phyloP scores from a whole-genome alignment of 148 eudicot genomes.

The Suaeda aralocaspica region DNA sequence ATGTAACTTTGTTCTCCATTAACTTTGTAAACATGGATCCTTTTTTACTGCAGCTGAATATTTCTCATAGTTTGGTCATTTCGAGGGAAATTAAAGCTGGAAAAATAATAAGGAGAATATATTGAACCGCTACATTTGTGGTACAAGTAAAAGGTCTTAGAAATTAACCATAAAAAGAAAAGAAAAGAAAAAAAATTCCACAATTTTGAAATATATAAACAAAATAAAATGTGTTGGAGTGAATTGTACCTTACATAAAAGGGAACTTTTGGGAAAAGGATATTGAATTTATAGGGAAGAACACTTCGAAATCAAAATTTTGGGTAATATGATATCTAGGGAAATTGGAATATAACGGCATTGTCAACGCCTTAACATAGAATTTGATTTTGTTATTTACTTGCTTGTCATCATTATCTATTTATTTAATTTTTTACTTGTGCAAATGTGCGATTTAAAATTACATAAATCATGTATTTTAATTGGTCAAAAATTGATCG shows the following conservation, averaged over 20 bases:
- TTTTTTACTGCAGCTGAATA: constrained; percentile 7
- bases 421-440: no score
- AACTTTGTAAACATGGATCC: constrained; percentile 7
- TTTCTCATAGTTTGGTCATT: constrained; percentile 7
- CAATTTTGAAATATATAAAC: not conserved
- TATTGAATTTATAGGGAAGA: constrained; percentile 16
- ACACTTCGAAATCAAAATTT: no score
- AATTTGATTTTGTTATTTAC: no score
- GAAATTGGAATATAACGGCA: no score
- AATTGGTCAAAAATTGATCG: no score
- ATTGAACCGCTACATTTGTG: constrained; percentile 9
- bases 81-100: constrained; percentile 25
- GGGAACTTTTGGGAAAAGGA: constrained; percentile 24
- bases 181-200: not conserved
- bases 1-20: constrained; percentile 5
- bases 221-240: not conserved
- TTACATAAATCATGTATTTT: no score
- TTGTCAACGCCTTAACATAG: no score
- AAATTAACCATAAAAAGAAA: no score
- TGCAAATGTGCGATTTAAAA: no score
- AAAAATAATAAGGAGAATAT: constrained; percentile 4
- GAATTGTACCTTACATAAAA: constrained; percentile 1
- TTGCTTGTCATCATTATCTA: no score
- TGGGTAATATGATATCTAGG: no score
- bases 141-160: not conserved